Percentiles rank a stretch among this genome's conserved stretches.
phyloP scores from a whole-genome alignment of 2,329 filamentous ascomycete genomes.

The Scleromitrula shiraiana region DNA sequence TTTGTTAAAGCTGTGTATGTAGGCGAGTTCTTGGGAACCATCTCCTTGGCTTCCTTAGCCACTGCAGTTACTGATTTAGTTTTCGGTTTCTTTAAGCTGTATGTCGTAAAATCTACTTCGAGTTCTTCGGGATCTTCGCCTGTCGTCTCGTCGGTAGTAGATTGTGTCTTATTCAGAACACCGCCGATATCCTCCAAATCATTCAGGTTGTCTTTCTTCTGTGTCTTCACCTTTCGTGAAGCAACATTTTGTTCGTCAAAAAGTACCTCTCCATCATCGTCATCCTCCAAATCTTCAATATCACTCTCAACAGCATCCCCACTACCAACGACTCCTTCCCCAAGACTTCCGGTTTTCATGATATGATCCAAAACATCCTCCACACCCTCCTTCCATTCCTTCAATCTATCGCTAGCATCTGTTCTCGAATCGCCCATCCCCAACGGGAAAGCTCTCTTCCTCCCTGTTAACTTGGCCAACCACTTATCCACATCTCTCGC shows the following conservation, averaged over 20 bases:
- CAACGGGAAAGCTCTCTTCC: slow-evolving; percentile 80
- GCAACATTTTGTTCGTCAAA: slow-evolving; percentile 41
- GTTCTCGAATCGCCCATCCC: slow-evolving; percentile 80
- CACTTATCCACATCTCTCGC: slow-evolving; percentile 86
- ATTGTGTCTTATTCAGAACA: slow-evolving; percentile 44
- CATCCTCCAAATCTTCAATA: slow-evolving; percentile 57
- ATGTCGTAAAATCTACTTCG: slow-evolving; percentile 81
- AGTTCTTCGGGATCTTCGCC: slow-evolving; percentile 40
- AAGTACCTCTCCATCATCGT: slow-evolving; percentile 42
- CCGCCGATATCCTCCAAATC: slow-evolving; percentile 80
- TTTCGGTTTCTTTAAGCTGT: slow-evolving; percentile 41
- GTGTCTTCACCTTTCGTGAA: slow-evolving; percentile 31
- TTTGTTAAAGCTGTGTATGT: slow-evolving; percentile 87
- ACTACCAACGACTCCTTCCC: slow-evolving; percentile 66
- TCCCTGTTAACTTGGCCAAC: slow-evolving; percentile 89
- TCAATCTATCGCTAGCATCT: slow-evolving; percentile 58
- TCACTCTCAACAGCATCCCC: slow-evolving; percentile 82
- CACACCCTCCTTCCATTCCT: slow-evolving; percentile 73
- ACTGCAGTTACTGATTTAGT: slow-evolving; percentile 35
- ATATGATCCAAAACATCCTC: slow-evolving; percentile 60
- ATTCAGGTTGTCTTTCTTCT: slow-evolving; percentile 50
- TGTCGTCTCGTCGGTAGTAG: slow-evolving; percentile 24
- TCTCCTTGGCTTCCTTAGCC: slow-evolving; percentile 80
- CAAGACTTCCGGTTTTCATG: slow-evolving; percentile 50
- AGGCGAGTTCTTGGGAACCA: slow-evolving; percentile 87